These are phyloP conservation scores for Hypoxylon rickii DNA, from an alignment of 495 filamentous ascomycete genomes.

Conservation along the genomic window DNA sequence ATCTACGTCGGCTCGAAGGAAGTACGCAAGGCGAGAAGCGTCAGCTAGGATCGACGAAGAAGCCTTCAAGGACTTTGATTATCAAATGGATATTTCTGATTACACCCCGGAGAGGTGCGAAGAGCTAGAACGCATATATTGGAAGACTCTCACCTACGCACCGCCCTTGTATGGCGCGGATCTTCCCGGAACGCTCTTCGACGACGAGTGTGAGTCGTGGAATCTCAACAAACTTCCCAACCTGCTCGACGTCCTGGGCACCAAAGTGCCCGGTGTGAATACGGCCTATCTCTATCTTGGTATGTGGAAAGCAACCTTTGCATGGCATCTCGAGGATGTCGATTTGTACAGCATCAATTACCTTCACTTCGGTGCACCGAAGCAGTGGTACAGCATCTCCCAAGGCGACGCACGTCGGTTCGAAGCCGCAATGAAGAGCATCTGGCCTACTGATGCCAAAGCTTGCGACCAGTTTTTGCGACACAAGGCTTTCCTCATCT, in stretches of 20 bases:
- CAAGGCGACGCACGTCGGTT: constrained; percentile 94
- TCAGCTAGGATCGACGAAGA: constrained; percentile 79
- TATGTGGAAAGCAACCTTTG: constrained; percentile 99
- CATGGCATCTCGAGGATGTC: constrained; percentile 98
- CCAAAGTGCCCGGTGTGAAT: constrained; percentile 95
- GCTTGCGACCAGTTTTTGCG: constrained; percentile 95
- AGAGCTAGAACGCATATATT: constrained; percentile 91
- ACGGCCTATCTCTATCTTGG: constrained; percentile 98
- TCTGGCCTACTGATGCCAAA: constrained; percentile 96
- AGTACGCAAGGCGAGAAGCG: constrained; percentile 77
- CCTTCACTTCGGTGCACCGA: constrained; percentile 96
- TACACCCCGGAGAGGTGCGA: constrained; percentile 90
- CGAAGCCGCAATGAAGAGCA: constrained; percentile 91
- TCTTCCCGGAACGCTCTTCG: constrained; percentile 94
- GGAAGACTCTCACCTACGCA: constrained; percentile 94
- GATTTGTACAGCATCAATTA: constrained; percentile 99
- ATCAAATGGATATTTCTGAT: constrained; percentile 80
- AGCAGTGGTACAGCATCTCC: constrained; percentile 99
- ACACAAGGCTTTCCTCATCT: constrained; percentile 98
- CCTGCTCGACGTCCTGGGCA: constrained; percentile 89
- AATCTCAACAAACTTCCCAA: constrained; percentile 95
- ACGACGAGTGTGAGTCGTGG: constrained; percentile 82
- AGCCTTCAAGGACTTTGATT: constrained; percentile 86
- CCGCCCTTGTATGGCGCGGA: constrained; percentile 95
- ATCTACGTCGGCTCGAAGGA: constrained; percentile 67